Evolutionary conservation across 2,329 filamentous ascomycete genomes (phyloP).

Genomic region (Gaeumannomyces sp.): DNA sequence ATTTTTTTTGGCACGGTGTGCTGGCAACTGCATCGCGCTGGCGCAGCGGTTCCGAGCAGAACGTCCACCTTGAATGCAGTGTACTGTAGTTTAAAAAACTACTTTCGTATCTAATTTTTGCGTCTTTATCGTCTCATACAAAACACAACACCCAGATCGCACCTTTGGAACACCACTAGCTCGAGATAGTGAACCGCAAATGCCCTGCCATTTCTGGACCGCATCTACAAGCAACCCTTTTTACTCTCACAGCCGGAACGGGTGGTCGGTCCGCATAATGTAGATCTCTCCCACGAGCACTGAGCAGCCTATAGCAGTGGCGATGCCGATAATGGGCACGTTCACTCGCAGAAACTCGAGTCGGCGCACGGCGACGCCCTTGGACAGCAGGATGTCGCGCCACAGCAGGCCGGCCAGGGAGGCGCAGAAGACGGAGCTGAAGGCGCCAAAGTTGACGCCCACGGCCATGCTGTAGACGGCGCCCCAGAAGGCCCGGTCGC

Average conservation of each 20-base stretch:
- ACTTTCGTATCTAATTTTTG: too few species aligned
- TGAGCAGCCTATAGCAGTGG: slow-evolving; percentile 58
- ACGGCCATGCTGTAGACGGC: slow-evolving; percentile 70
- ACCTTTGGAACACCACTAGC: too few species aligned
- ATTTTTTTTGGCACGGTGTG: not conserved
- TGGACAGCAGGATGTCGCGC: slow-evolving; percentile 62
- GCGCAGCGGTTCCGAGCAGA: too few species aligned
- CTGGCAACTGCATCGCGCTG: too few species aligned
- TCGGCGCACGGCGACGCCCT: slow-evolving; percentile 58
- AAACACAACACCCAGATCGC: too few species aligned
- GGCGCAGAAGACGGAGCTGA: slow-evolving; percentile 65
- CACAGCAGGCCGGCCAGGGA: slow-evolving; percentile 66
- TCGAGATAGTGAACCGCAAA: too few species aligned
- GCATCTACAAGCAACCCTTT: too few species aligned
- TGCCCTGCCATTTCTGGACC: too few species aligned
- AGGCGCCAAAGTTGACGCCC: slow-evolving; percentile 69
- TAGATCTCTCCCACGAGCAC: slow-evolving; percentile 61
- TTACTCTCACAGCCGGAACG: not conserved
- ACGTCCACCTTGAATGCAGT: too few species aligned
- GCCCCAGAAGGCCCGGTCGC: slow-evolving; percentile 63
- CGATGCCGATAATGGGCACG: slow-evolving; percentile 62
- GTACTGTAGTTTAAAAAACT: too few species aligned
- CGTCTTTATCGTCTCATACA: too few species aligned
- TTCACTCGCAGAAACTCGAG: slow-evolving; percentile 65
- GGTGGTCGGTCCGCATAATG: slow-evolving; percentile 36